Evolutionary conservation across 495 filamentous ascomycete genomes (phyloP), one percentile per base, ranked within the genome.

Genomic region (Trypethelium eluteriae): DNA sequence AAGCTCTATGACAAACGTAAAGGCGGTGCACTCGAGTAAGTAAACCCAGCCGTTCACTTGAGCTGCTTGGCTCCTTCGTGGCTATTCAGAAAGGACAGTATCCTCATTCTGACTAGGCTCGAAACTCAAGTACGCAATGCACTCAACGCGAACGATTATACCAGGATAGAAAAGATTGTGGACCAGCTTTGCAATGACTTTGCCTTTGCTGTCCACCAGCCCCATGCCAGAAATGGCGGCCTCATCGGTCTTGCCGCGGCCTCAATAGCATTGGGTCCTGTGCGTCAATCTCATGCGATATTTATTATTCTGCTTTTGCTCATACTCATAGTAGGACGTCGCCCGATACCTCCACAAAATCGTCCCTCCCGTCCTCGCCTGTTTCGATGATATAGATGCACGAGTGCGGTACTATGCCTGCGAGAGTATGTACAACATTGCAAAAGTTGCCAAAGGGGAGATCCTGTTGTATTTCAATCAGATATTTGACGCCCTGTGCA

Each of bases 401-500:
- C 84, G 95, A 63, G 95, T 99, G 18, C 86, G 95, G 64, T 99
- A 99, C 75, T 99, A 99, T 77, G 95, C 95, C 59, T 99, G 95
- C 79, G 95, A 99, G 83, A 94, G 92, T 78, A 99, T 99, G 95
- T 99, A 99, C 76, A 99, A 99, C 73, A 98, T 99, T 73, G 92
- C 95, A 69, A 98, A 98, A 79, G 94, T 98, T 9, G 94, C 95
- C 34, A 99, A 99, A 76, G 95, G 95, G 56, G 95, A 99, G 75
- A 94, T 96, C 39, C 75, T 98, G 68, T 82, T 92, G 32, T 98
- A 96, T 79, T 99, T 97, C 79, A 98, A 99, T 75, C 88, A 97
- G 63, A 93, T 98, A 53, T 99, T 99, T 73, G 95, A 98, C 78
- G 92, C 94, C 11, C 76, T 99, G 50, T 94, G 92, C 78, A 99